These are phyloP conservation scores for Aspergillus ochraceus DNA, from an alignment of 2,329 filamentous ascomycete species.

Conservation along the genomic window DNA sequence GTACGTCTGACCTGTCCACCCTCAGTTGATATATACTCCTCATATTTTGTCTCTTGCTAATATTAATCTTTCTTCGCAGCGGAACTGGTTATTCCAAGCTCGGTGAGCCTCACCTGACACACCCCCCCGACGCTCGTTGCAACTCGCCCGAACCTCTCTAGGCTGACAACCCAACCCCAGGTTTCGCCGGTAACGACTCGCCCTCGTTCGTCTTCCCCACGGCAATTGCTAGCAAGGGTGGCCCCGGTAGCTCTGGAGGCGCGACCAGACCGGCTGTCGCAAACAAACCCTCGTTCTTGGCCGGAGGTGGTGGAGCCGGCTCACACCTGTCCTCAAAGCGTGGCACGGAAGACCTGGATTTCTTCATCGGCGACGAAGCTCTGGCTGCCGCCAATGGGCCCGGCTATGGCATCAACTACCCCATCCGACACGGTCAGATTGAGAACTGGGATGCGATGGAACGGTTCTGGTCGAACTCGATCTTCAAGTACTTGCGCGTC, in stretches of 20 bases:
- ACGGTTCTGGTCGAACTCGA: constrained; percentile 99
- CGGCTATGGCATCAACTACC: constrained; percentile 95
- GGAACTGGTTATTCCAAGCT: constrained; percentile 99
- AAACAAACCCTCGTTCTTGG: constrained; percentile 94
- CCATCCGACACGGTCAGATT: constrained; percentile 95
- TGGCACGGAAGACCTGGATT: constrained; percentile 96
- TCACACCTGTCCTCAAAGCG: constrained; percentile 88
- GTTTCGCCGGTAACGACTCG: constrained; percentile 98
- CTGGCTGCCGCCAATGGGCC: constrained; percentile 79
- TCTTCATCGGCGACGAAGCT: constrained; percentile 98
- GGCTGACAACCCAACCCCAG: constrained; percentile 52
- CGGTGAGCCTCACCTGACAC: constrained; percentile 58
- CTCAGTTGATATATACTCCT: constrained; percentile 2
- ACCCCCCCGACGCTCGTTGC: constrained; percentile 1
- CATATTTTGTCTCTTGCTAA: constrained; percentile 45
- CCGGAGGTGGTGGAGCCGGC: constrained; percentile 78
- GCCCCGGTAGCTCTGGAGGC: constrained; percentile 64
- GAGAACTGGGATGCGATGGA: constrained; percentile 99
- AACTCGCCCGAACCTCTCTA: constrained; percentile 16
- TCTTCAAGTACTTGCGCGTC: constrained; percentile 98
- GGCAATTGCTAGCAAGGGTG: constrained; percentile 92
- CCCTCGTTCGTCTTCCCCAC: constrained; percentile 99
- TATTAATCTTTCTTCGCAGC: constrained; percentile 55
- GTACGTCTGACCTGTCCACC: constrained; percentile 59
- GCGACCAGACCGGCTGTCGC: constrained; percentile 85